Base-by-base conservation (phyloP, 2,329 filamentous ascomycete species). In the Ascochyta clinopodiicola region DNA sequence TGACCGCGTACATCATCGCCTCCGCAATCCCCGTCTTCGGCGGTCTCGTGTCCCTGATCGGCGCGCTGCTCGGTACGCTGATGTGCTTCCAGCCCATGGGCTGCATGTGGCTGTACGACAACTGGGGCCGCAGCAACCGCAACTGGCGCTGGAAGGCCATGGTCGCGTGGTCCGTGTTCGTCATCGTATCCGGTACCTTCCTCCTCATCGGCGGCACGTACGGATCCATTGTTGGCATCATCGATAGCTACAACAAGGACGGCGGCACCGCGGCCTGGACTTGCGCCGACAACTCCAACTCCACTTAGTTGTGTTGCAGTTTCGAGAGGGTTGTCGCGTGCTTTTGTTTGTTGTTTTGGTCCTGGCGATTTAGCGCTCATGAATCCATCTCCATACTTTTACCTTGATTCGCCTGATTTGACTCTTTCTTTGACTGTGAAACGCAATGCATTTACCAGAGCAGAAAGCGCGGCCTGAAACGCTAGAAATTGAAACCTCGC, bases 51-150 rank as follows among this genome's bases (percentile, higher is more conserved):
- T 56, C 51, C 4, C 52, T 59, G 13, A 31, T 59, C 44, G 56
- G 56, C 17, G 56, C 56, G 10, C 56, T 59, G 2, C 40, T 59
- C n/a, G 56, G 56, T 13, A 59, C 56, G 4, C 52, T 59, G 5
- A 59, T 59, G 51, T 56, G 51, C 47, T 59, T 59, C 56, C 56
- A 59, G 52, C 56, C 56, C 47, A 59, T 59, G 56, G 56, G 56
- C 15, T 49, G 39, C 48, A 59, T 59, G 56, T 59, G 56, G 56
- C 44, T 59, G 35, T 59, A 59, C 47, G 56, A 59, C 48, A 59
- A 59, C 52, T 59, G 56, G 56, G 21, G 24, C 27, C 43, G 48
- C 24, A 32, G 6, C 24, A 34, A 51, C 44, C 49, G 53, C 34
- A 49, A 44, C 40, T 50, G 51, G 46, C 19, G 27, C 13, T 59